Base-by-base conservation (phyloP, 106 monocot genomes). In the Dioscorea alata region DNA sequence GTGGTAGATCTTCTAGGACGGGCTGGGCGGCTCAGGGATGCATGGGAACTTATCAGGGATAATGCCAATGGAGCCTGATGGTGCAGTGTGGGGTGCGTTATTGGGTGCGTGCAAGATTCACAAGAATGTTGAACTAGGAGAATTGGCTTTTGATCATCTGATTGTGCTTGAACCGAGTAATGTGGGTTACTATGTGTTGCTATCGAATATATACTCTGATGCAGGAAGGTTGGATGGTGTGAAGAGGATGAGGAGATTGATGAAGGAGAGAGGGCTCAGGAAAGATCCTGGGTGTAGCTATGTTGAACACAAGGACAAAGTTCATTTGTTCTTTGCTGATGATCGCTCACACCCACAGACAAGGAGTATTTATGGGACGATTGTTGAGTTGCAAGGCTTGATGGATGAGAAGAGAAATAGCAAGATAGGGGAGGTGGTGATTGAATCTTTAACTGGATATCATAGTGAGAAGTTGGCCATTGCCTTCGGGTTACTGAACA, bases 91-190 rank as follows among this genome's bases (percentile, higher is more conserved):
- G 93, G 93, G 93, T 12, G 81, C 89, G 0, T 77, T 93, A 0
- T 78, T 93, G 31, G 86, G 88, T 15, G 83, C 93, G 1, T 89
- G 89, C 73, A 93, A 89, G 80, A 89, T 93, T 48, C 89, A 93
- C 50, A 76, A 76, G 48, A 69, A 93, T 57, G 72, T 86, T 4
- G 73, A 66, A 49, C 53, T 84, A 31, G 93, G 81, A 5, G 83
- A 86, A 56, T 17, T 73, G 58, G 89, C 89, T 6, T 93, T 93
- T 17, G 54, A 72, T 23, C 71, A 53, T 22, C 69, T 88, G 13
- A 60, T 79, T 9, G 60, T 82, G 54, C 76, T 84, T 8, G 93
- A 93, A 33, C 89, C 93, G 4, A 53, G 23, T 10, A 93, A 93
- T 54, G 89, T 86, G 10, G 93, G 93, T 0, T 93, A 93, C 61